These are phyloP conservation scores for Beauveria sp. DNA, from an alignment of 2,329 filamentous ascomycete genomes.

Conservation along the genomic window DNA sequence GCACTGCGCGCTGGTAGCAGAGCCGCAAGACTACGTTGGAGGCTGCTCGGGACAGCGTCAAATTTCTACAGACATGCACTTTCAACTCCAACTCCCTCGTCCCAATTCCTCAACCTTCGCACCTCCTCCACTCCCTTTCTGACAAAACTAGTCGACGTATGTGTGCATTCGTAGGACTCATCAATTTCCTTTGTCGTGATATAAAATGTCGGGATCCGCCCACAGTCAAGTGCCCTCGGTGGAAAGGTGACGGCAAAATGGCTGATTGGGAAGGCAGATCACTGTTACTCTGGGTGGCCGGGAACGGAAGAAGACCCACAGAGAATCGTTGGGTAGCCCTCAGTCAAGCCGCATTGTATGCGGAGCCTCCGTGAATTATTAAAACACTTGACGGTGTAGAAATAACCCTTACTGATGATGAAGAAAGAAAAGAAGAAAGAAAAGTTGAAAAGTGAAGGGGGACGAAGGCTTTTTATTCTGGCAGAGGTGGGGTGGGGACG, in stretches of 20 bases:
- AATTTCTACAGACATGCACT: background rate
- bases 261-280: constrained; percentile 41
- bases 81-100: background rate
- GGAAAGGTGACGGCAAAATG: constrained; percentile 24
- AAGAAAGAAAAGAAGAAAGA: constrained; percentile 26
- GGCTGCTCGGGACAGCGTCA: background rate
- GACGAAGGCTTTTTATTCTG: constrained; percentile 8
- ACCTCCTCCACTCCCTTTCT: background rate
- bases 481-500: background rate
- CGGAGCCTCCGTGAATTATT: constrained; percentile 43
- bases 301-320: constrained; percentile 49
- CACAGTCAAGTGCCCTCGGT: constrained; percentile 41
- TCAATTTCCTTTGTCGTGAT: background rate
- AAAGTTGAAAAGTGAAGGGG: constrained; percentile 11
- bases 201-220: constrained; percentile 40
- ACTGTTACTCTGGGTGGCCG: constrained; percentile 42
- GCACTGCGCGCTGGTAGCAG: background rate
- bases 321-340: constrained; percentile 38
- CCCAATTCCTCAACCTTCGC: background rate
- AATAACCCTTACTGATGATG: constrained; percentile 39
- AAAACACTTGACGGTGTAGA: constrained; percentile 46
- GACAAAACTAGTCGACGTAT: background rate
- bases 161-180: background rate
- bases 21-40: background rate
- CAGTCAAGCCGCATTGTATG: constrained; percentile 43